Conservation (phyloP, 2,329 filamentous ascomycete species). For the Ceratocystiopsis brevicomis region DNA sequence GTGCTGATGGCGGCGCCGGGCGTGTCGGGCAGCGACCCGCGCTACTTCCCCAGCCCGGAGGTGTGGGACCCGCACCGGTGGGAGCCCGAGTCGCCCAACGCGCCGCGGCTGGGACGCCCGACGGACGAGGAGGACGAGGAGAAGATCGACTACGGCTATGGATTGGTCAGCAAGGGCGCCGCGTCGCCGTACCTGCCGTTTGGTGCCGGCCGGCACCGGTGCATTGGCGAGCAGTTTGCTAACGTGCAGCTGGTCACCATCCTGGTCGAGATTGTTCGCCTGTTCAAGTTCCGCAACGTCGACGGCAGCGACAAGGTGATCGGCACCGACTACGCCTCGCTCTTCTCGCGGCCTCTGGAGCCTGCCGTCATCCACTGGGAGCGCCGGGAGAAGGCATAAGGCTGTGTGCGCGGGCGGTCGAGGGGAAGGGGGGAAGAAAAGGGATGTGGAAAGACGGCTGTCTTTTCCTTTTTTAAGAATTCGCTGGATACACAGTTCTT, state of each 20-base stretch:
- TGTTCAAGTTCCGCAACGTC: constrained; percentile 62
- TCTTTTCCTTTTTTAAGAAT: background rate
- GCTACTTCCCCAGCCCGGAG: constrained; percentile 66
- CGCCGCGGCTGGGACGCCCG: constrained; percentile 23
- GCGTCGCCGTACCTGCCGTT: constrained; percentile 85
- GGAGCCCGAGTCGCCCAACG: constrained; percentile 45
- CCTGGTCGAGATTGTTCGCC: constrained; percentile 52
- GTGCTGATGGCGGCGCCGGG: constrained; percentile 71
- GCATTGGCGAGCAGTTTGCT: constrained; percentile 93
- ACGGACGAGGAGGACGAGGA: constrained; percentile 40
- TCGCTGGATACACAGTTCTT: too few relatives aligned
- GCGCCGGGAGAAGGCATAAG: constrained; percentile 30
- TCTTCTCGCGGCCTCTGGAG: constrained; percentile 56
- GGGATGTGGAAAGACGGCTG: background rate
- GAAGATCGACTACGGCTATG: constrained; percentile 86
- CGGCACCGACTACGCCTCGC: constrained; percentile 47
- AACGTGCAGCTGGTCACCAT: constrained; percentile 85
- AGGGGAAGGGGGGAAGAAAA: background rate
- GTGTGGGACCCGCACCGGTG: constrained; percentile 85
- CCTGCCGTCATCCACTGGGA: constrained; percentile 62
- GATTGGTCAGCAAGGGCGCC: constrained; percentile 77
- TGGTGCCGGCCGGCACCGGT: constrained; percentile 78
- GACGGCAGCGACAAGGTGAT: constrained; percentile 52
- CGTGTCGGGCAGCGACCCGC: constrained; percentile 51
- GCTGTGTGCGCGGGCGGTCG: background rate